Conservation (phyloP, 2,329 filamentous ascomycete species). For the Aspergillus ustus region DNA sequence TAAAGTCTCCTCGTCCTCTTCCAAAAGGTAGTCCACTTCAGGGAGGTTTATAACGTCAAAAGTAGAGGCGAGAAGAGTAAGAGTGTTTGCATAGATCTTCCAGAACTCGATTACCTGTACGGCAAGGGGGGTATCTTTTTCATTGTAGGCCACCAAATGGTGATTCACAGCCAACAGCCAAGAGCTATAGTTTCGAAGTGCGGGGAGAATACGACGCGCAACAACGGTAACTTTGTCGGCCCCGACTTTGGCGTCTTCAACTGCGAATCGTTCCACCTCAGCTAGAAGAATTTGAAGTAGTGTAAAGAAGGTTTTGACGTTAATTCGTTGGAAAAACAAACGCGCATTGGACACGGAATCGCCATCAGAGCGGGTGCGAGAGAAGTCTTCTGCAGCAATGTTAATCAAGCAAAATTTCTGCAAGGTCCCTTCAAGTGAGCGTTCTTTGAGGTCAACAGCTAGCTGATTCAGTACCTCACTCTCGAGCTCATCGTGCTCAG, state of each 20-base stretch:
- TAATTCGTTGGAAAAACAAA: slow-evolving; percentile 74
- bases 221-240: slow-evolving; percentile 61
- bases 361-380: slow-evolving; percentile 65
- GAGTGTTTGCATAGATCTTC: slow-evolving; percentile 66
- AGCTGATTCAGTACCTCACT: slow-evolving; percentile 81
- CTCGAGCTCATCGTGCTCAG: slow-evolving; percentile 79
- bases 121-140: slow-evolving; percentile 58
- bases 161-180: slow-evolving; percentile 66
- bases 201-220: slow-evolving; percentile 65
- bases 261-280: slow-evolving; percentile 67
- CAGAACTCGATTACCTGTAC: slow-evolving; percentile 66
- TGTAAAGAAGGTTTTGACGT: slow-evolving; percentile 74
- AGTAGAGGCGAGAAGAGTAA: slow-evolving; percentile 62
- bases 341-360: slow-evolving; percentile 52
- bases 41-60: slow-evolving; percentile 64
- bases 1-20: slow-evolving; percentile 70
- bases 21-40: slow-evolving; percentile 65
- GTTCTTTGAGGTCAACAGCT: slow-evolving; percentile 71
- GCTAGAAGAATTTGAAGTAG: slow-evolving; percentile 72
- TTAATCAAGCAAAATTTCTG: slow-evolving; percentile 85
- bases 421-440: slow-evolving; percentile 66
- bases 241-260: slow-evolving; percentile 48
- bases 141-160: slow-evolving; percentile 57
- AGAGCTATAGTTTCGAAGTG: slow-evolving; percentile 68
- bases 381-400: slow-evolving; percentile 79